Conservation (phyloP, 495 filamentous ascomycete genomes). For the Hypoxylon fuscum region DNA sequence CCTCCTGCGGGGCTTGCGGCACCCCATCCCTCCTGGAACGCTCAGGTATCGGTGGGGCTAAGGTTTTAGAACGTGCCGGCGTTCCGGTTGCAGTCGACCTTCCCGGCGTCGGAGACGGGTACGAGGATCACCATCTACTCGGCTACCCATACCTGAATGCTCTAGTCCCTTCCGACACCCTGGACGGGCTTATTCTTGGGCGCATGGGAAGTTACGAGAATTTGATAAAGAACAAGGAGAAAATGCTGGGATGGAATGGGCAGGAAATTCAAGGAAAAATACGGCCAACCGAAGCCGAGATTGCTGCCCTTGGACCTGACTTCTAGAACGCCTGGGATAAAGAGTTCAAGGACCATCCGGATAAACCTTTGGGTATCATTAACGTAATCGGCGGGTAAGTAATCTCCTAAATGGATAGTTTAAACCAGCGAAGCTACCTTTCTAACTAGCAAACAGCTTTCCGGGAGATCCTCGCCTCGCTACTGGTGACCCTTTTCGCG, state of each 20-base stretch:
- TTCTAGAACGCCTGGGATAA: constrained; percentile 52
- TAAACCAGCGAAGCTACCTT: too few species aligned
- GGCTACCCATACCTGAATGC: constrained; percentile 32
- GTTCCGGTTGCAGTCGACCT: constrained; percentile 25
- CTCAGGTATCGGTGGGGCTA: constrained; percentile 57
- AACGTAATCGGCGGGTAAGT: constrained; percentile 26
- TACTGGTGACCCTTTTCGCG: constrained; percentile 57
- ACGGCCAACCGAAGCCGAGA: constrained; percentile 50
- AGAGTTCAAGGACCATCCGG: constrained; percentile 48
- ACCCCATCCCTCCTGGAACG: constrained; percentile 61
- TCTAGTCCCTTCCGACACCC: constrained; percentile 22
- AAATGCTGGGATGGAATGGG: constrained; percentile 51
- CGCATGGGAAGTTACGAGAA: background rate
- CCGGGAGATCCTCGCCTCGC: constrained; percentile 44
- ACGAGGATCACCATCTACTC: constrained; percentile 48
- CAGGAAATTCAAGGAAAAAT: constrained; percentile 53
- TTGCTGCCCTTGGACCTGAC: constrained; percentile 47
- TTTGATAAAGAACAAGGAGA: constrained; percentile 21
- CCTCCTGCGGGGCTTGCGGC: constrained; percentile 56
- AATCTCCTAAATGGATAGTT: too few species aligned
- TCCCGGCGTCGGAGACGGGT: constrained; percentile 51
- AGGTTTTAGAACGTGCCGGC: constrained; percentile 34
- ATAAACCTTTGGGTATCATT: constrained; percentile 48
- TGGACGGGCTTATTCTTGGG: constrained; percentile 6
- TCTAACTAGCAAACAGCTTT: constrained; percentile 27